phyloP scores from a whole-genome alignment of 164 flowering plant species.

The Vitis rotundifolia region DNA sequence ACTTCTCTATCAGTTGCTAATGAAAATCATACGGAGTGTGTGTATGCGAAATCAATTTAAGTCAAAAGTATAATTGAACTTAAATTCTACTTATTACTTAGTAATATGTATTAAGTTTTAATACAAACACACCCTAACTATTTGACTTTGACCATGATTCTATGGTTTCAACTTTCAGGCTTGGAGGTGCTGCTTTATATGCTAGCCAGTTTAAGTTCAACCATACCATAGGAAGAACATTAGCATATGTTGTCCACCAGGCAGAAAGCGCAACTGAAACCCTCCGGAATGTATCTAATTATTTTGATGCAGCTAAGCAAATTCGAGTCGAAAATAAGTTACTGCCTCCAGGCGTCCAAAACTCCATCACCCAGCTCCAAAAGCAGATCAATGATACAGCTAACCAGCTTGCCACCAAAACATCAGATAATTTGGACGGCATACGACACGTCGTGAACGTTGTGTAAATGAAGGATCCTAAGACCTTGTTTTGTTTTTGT shows the following conservation, averaged over 20 bases:
- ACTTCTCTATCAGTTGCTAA: neutral
- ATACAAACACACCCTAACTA: no score
- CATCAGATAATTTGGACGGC: slow-evolving; percentile 27
- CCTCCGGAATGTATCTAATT: slow-evolving; percentile 29
- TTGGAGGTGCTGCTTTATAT: slow-evolving; percentile 42
- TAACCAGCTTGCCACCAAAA: slow-evolving; percentile 16
- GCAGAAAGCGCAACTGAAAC: slow-evolving; percentile 33
- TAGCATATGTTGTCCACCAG: slow-evolving; percentile 39
- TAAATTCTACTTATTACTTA: no score
- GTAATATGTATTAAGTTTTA: no score
- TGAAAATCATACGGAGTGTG: no score
- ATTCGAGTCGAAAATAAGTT: slow-evolving; percentile 37
- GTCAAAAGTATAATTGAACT: no score
- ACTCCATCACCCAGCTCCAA: slow-evolving; percentile 38
- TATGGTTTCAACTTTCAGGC: slow-evolving; percentile 19
- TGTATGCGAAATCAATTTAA: no score
- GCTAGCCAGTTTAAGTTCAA: slow-evolving; percentile 39
- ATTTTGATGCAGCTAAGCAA: slow-evolving; percentile 37
- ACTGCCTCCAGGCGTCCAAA: slow-evolving; percentile 41
- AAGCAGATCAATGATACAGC: slow-evolving; percentile 30
- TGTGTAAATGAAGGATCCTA: slow-evolving; percentile 20
- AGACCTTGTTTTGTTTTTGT: neutral
- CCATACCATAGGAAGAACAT: slow-evolving; percentile 26
- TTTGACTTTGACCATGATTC: neutral
- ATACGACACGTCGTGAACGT: slow-evolving; percentile 34